A percentile compares a stretch with the other conserved stretches of the same genome.
These are phyloP conservation scores for Xylaria digitata DNA, from an alignment of 2,329 filamentous ascomycete species.

Conservation along the genomic window DNA sequence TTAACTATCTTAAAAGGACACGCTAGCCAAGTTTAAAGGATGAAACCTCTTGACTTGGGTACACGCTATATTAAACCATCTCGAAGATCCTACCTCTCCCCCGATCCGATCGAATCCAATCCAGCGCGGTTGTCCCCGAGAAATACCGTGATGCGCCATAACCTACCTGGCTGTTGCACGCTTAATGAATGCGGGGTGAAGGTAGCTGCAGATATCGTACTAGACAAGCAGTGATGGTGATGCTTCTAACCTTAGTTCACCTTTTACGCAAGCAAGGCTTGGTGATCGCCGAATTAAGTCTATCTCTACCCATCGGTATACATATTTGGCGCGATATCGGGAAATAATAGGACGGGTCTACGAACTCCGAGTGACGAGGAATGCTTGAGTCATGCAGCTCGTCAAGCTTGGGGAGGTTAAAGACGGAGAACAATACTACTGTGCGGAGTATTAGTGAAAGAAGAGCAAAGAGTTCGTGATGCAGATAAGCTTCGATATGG, in stretches of 20 bases:
- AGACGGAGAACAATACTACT: neutral
- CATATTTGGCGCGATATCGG: neutral
- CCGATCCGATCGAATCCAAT: neutral
- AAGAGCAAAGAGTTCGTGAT: neutral
- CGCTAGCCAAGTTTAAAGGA: constrained; percentile 75
- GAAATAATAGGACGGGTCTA: neutral
- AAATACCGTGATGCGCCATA: neutral
- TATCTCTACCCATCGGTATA: neutral
- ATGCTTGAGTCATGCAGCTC: constrained; percentile 3
- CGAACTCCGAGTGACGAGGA: neutral
- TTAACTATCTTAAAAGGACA: constrained; percentile 59
- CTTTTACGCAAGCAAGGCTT: neutral
- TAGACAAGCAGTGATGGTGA: neutral
- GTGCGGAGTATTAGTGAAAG: neutral
- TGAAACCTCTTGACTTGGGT: constrained; percentile 52
- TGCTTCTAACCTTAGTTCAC: neutral
- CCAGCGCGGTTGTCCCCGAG: neutral
- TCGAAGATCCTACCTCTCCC: neutral
- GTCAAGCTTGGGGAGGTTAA: constrained; percentile 1
- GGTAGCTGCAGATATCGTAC: neutral
- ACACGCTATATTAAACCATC: neutral
- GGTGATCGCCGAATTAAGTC: neutral
- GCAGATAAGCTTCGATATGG: neutral
- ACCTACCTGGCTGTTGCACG: neutral
- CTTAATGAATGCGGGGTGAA: neutral